Conservation (phyloP, 768 basidiomycete genomes). For the Tricholoma hemisulphureum region DNA sequence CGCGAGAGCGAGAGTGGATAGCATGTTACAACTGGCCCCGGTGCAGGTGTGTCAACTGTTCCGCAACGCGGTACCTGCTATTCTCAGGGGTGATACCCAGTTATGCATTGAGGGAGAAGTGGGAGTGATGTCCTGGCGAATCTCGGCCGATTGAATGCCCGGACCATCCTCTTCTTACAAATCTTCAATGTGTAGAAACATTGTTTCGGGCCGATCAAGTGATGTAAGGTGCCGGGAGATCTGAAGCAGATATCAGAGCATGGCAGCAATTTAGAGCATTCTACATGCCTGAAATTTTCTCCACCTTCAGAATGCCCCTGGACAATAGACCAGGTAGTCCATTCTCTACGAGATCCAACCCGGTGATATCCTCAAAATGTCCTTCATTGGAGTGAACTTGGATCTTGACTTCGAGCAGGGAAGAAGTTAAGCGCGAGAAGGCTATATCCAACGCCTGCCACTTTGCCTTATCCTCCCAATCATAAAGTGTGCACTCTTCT, state of each 20-base stretch:
- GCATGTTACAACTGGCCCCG: too few species aligned
- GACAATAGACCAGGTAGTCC: neutral
- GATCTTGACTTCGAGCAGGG: neutral
- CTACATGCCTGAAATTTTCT: neutral
- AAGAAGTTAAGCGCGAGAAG: neutral
- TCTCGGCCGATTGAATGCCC: too few species aligned
- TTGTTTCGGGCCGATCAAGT: neutral
- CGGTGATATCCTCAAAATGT: neutral
- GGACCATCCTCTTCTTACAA: neutral
- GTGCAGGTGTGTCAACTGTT: neutral
- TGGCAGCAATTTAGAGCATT: too few species aligned
- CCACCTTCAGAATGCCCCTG: neutral
- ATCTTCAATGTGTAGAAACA: neutral
- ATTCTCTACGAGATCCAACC: neutral
- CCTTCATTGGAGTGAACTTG: slow-evolving; percentile 1
- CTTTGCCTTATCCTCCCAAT: neutral
- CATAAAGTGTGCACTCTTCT: neutral
- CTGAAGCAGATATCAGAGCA: neutral
- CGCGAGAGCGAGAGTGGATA: too few species aligned
- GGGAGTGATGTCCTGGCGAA: neutral
- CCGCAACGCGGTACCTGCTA: too few species aligned
- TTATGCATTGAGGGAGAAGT: neutral
- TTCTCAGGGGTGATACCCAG: neutral
- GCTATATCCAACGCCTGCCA: neutral
- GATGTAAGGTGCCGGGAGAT: slow-evolving; percentile 1